Conservation (phyloP, 176 grass and related monocot species). For the Triticum aestivum region IWGSC_CS_RefSeq_v2.1 NC_057813.1:741192677-741193176, state of each 20-base stretch:
- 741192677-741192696: not conserved
- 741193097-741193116: constrained; percentile 68
- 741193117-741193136: constrained; percentile 81
- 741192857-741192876: not conserved
- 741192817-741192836: not conserved
- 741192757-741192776: not conserved
- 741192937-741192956: constrained; percentile 84
- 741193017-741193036: constrained; percentile 81
- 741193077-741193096: constrained; percentile 90
- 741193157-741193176: constrained; percentile 84
- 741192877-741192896: not conserved
- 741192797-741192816: not conserved
- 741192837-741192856: not conserved
- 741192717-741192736: not conserved
- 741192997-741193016: constrained; percentile 88
- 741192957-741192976: constrained; percentile 93
- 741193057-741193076: constrained; percentile 75
- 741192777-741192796: not conserved
- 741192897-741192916: not conserved
- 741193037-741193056: constrained; percentile 90
- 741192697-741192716: not conserved
- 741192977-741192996: constrained; percentile 80
- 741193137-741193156: constrained; percentile 90
- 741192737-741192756: not conserved
- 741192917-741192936: constrained; percentile 39